phyloP scores from a whole-genome alignment of 1,284 basidiomycete genomes.

The Lignosus rhinocerotis region DNA sequence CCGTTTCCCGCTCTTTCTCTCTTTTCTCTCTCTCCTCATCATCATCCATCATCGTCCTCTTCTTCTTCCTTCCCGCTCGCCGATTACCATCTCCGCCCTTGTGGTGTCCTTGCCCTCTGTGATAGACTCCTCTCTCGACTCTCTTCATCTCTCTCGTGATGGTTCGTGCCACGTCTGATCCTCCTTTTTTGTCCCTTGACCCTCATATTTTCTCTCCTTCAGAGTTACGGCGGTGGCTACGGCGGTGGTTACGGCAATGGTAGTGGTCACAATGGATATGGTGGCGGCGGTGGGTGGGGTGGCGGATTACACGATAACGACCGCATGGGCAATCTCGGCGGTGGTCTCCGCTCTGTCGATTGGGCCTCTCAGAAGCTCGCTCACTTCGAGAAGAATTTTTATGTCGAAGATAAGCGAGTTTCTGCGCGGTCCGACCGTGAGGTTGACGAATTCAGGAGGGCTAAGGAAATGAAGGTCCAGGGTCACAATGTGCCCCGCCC shows the following conservation, averaged over 20 bases:
- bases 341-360: slow-evolving; percentile 82
- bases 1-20: slow-evolving; percentile 1
- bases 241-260: slow-evolving; percentile 31
- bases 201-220: background rate
- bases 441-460: slow-evolving; percentile 82
- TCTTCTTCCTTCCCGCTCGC: background rate
- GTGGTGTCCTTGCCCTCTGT: slow-evolving; percentile 11
- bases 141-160: slow-evolving; percentile 30
- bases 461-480: slow-evolving; percentile 93
- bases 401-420: slow-evolving; percentile 90
- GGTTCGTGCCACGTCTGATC: slow-evolving; percentile 29
- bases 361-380: slow-evolving; percentile 78
- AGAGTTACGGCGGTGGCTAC: slow-evolving; percentile 28
- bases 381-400: slow-evolving; percentile 97
- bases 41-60: slow-evolving; percentile 11
- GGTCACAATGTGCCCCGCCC: slow-evolving; percentile 89
- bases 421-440: slow-evolving; percentile 80
- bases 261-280: slow-evolving; percentile 44
- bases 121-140: slow-evolving; percentile 14
- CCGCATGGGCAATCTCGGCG: slow-evolving; percentile 84
- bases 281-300: slow-evolving; percentile 55
- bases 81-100: background rate
- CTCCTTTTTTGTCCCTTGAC: background rate
- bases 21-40: background rate
- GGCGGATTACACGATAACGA: slow-evolving; percentile 63